phyloP scores from a whole-genome alignment of 768 basidiomycete genomes.

The Termitomyces sp. region DNA sequence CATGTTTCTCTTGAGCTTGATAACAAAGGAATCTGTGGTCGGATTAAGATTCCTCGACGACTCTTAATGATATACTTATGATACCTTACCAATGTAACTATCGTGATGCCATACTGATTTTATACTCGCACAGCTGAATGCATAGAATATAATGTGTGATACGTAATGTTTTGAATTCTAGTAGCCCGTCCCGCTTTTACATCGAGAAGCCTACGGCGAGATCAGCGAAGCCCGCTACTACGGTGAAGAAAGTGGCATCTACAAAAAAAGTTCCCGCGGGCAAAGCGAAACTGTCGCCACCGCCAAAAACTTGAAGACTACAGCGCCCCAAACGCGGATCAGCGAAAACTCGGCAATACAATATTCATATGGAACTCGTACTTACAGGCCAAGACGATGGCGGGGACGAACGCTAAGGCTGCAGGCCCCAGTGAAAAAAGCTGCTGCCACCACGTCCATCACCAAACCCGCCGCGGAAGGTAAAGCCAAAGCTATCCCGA shows the following conservation, averaged over 20 bases:
- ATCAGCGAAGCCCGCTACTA: slow-evolving; percentile 30
- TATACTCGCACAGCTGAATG: background rate
- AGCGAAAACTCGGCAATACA: too few species aligned
- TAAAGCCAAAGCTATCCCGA: slow-evolving; percentile 27
- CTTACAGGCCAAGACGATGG: slow-evolving; percentile 31
- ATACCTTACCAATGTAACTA: background rate
- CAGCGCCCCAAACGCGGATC: slow-evolving; percentile 34
- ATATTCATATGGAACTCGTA: background rate
- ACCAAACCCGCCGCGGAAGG: slow-evolving; percentile 26
- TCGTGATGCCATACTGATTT: background rate
- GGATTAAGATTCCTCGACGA: background rate
- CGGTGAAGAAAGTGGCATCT: slow-evolving; percentile 20
- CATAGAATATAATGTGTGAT: too few species aligned
- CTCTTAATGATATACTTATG: background rate
- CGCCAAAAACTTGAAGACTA: slow-evolving; percentile 38
- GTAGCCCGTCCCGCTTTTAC: too few species aligned
- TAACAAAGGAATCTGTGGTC: background rate
- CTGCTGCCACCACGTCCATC: slow-evolving; percentile 24
- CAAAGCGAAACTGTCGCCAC: slow-evolving; percentile 30
- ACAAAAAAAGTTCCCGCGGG: slow-evolving; percentile 36
- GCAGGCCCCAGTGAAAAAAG: slow-evolving; percentile 18
- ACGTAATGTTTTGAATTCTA: too few species aligned
- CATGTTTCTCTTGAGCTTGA: background rate
- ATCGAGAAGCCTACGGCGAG: slow-evolving; percentile 30
- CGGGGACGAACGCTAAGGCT: slow-evolving; percentile 39